Conservation (phyloP, 345 rosid species). For the Corchorus olitorius region DNA sequence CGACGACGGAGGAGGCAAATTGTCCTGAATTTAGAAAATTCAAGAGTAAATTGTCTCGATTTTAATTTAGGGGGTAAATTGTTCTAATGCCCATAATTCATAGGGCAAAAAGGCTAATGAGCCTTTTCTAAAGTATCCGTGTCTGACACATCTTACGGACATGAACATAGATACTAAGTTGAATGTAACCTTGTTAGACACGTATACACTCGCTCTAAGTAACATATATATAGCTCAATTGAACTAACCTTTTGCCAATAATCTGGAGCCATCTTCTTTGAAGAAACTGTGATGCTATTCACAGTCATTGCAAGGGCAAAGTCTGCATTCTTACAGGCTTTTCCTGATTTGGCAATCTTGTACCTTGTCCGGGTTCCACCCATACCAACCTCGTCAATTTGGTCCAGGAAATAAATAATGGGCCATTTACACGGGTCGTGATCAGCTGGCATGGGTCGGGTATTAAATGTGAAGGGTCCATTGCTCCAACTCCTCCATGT, state of each 20-base stretch:
- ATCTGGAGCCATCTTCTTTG: constrained; percentile 57
- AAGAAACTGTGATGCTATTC: constrained; percentile 48
- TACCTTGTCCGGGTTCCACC: constrained; percentile 58
- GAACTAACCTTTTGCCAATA: constrained; percentile 68
- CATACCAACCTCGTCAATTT: constrained; percentile 41
- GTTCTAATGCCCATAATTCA: no score
- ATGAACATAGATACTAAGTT: no score
- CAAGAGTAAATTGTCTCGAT: no score
- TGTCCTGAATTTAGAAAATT: no score
- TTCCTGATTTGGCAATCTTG: constrained; percentile 28
- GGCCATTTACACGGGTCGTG: constrained; percentile 56
- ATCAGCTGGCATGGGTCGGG: constrained; percentile 40
- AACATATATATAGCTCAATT: not conserved
- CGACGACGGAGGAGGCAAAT: no score
- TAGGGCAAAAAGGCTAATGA: no score
- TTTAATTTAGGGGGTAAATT: no score
- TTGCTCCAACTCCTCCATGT: constrained; percentile 63
- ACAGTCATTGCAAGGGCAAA: constrained; percentile 38
- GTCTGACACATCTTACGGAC: no score
- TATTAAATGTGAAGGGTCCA: constrained; percentile 80
- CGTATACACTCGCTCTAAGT: no score
- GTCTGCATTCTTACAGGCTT: constrained; percentile 40
- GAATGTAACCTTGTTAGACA: no score
- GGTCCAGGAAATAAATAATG: constrained; percentile 54
- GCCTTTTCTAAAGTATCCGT: no score